Evolutionary conservation across 2,329 filamentous ascomycete species (phyloP), one percentile per base, ranked within the genome.

Genomic region (Capronia coronata): DNA sequence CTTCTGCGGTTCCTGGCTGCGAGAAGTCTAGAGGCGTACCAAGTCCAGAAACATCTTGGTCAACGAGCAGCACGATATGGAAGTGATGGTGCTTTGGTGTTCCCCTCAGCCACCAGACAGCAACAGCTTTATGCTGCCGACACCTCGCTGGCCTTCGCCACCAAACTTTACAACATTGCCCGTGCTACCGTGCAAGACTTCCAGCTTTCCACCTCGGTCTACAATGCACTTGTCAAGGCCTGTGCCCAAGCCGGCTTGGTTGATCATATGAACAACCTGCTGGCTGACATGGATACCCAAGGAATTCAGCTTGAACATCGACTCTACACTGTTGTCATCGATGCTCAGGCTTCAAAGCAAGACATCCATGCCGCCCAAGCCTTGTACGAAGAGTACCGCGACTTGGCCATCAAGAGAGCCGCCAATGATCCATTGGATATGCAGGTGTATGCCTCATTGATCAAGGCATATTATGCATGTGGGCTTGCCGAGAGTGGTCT

Each of bases 321-420:
- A 39, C 87, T 91, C 45, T 97, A 95, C 69, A 86, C 89, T 1
- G 79, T 84, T 14, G 95, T 98, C 87, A 96, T 98, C 65, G 83
- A 86, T n/a, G 89, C 90, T 0, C 97, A 95, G 64, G 87, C 87
- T 53, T 78, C 79, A 35, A 79, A 78, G 9, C 86, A 89, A 43
- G 89, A 97, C 64, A 72, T 97, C 38, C 76, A 83, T 61, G 94
- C 86, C 60, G 93, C 90, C 16, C 87, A 97, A 5, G 89, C 95
- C 66, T 89, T 88, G 69, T 98, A 96, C 71, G 91, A 94, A 57
- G 87, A 95, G 68, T 97, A 97, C 75, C 88, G 88, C 63, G 79
- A 81, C 39, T 75, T 96, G 35, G 90, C 91, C n/a, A 80, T 97
- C 45, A 57, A 40, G 35, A 42, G 56, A 19, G 82, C 84, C 32